phyloP scores from a whole-genome alignment of 2,329 filamentous ascomycete species.

The Penicillium sp. region DNA sequence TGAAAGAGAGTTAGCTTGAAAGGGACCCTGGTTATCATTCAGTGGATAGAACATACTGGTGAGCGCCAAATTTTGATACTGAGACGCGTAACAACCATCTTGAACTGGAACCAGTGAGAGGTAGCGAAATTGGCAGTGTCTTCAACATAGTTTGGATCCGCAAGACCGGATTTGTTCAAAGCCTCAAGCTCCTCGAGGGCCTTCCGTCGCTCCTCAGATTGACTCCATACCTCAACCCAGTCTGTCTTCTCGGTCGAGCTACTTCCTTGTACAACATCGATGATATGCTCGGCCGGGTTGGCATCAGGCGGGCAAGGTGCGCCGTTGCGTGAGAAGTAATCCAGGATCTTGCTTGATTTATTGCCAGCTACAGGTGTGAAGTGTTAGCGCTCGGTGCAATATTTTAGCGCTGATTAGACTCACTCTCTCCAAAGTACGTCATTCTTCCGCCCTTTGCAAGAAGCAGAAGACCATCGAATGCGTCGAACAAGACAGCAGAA shows the following conservation, averaged over 20 bases:
- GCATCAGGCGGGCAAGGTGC: constrained; percentile 58
- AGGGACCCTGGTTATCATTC: background rate
- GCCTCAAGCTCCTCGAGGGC: constrained; percentile 36
- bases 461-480: constrained; percentile 70
- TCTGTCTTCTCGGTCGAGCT: constrained; percentile 30
- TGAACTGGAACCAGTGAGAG: constrained; percentile 49
- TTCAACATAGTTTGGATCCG: constrained; percentile 35
- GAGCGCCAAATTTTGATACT: constrained; percentile 44
- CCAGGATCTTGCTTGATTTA: constrained; percentile 49
- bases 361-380: constrained; percentile 34
- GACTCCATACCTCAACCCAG: constrained; percentile 44
- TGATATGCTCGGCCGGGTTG: constrained; percentile 60
- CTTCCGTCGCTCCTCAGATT: constrained; percentile 36
- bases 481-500: constrained; percentile 68
- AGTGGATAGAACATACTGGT: constrained; percentile 31
- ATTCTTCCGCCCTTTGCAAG: constrained; percentile 70
- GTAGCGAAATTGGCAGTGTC: constrained; percentile 47
- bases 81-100: constrained; percentile 42
- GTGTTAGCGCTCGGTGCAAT: constrained; percentile 1
- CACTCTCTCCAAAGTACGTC: constrained; percentile 68
- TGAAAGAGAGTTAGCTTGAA: background rate
- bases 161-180: constrained; percentile 32
- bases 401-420: constrained; percentile 12
- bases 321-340: constrained; percentile 61
- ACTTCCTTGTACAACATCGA: constrained; percentile 45